Conservation (phyloP, 2,329 filamentous ascomycete species). For the Achaetomium macrosporum region DNA sequence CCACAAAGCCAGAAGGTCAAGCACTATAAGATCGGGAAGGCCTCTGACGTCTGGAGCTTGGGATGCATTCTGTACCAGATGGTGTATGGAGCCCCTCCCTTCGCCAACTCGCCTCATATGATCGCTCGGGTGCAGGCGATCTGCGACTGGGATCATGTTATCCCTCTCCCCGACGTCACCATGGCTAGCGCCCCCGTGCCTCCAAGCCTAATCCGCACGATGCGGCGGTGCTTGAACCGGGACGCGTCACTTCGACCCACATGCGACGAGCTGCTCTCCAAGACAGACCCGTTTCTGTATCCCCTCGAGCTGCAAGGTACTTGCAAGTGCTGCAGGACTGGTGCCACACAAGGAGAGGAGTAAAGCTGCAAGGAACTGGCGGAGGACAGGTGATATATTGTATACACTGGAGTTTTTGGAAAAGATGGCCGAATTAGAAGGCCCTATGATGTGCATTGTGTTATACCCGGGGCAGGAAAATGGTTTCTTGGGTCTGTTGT, state of each 20-base stretch:
- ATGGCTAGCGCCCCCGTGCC: constrained; percentile 62
- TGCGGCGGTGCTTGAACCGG: constrained; percentile 57
- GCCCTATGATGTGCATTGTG: background rate
- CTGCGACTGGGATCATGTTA: constrained; percentile 67
- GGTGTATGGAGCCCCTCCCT: constrained; percentile 94
- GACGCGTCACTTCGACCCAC: constrained; percentile 59
- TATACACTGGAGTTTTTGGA: background rate
- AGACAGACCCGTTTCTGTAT: constrained; percentile 58
- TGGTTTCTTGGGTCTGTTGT: background rate
- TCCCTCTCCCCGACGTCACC: constrained; percentile 59
- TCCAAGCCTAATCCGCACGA: constrained; percentile 51
- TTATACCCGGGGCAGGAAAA: constrained; percentile 9
- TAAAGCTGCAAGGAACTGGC: no score
- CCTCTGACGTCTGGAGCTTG: constrained; percentile 91
- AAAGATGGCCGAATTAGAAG: no score
- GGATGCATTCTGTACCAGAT: constrained; percentile 98
- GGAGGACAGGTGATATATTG: no score
- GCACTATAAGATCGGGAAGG: constrained; percentile 64
- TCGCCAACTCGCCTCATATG: constrained; percentile 83
- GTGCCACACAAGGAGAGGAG: no score
- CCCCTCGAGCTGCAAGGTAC: constrained; percentile 44
- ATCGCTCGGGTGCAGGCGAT: constrained; percentile 84
- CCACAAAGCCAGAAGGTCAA: constrained; percentile 33
- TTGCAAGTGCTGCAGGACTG: no score
- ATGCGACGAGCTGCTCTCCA: constrained; percentile 54